Percentiles rank a stretch among this genome's conserved stretches.
Evolutionary conservation across 208 protist genomes (phyloP).

Genomic region (Leishmania major): DNA sequence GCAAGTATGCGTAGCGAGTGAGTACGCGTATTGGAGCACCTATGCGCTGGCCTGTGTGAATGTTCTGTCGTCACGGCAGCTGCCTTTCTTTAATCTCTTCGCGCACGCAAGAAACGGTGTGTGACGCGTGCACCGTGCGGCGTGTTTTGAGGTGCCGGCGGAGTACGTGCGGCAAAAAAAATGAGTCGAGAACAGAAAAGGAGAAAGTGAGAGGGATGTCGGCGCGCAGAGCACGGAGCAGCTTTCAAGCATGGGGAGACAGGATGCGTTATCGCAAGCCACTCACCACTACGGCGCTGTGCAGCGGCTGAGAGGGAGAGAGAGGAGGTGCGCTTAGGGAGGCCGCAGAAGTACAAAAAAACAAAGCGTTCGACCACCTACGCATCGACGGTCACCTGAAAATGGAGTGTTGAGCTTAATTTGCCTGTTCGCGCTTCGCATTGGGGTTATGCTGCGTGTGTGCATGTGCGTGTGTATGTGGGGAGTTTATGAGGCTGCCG

Average conservation of each 20-base stretch:
- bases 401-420: not conserved
- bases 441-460: too few relatives aligned
- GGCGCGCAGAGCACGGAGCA: not conserved
- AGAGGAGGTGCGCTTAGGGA: not conserved
- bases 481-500: not conserved
- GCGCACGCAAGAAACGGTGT: not conserved
- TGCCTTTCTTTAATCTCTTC: not conserved
- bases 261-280: not conserved
- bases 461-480: not conserved
- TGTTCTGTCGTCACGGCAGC: not conserved
- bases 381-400: not conserved
- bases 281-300: not conserved
- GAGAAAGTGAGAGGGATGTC: not conserved
- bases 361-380: not conserved
- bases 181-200: not conserved
- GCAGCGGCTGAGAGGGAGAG: not conserved
- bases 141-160: not conserved
- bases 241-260: not conserved
- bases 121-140: not conserved
- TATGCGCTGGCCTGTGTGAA: not conserved
- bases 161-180: not conserved
- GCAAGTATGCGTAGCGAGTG: not conserved
- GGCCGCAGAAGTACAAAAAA: not conserved
- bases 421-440: not conserved
- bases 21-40: not conserved